Conservation (phyloP, 2,329 filamentous ascomycete genomes). For the Leptographium flavum region DNA sequence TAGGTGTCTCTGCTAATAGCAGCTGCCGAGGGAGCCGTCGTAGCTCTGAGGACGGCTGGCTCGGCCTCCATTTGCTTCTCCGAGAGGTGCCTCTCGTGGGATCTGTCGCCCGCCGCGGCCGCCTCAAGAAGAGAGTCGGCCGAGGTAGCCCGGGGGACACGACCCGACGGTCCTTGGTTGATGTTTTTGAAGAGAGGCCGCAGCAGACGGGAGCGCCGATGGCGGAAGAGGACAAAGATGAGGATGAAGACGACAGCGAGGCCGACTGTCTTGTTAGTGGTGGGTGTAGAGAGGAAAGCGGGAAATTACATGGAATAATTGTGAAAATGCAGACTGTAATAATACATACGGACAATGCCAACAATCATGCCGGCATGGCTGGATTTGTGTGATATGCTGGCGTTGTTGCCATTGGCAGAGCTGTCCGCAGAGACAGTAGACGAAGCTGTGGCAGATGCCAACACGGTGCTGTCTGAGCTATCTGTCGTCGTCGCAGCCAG, state of each 20-base stretch:
- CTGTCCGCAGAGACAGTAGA: background rate
- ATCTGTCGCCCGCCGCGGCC: background rate
- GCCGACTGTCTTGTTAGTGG: background rate
- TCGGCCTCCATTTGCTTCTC: background rate
- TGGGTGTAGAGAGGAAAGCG: background rate
- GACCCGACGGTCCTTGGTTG: too few species aligned
- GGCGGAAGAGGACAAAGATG: slow-evolving; percentile 3
- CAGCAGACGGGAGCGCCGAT: slow-evolving; percentile 3
- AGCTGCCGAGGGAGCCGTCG: background rate
- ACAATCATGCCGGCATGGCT: slow-evolving; percentile 4
- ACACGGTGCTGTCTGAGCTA: background rate
- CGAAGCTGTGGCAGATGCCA: background rate
- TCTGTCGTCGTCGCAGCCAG: background rate
- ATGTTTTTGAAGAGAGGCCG: background rate
- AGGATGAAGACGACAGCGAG: background rate
- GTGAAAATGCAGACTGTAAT: too few species aligned
- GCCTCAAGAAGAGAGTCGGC: background rate
- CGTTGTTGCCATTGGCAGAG: background rate
- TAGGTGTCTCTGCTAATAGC: background rate
- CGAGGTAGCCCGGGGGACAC: background rate
- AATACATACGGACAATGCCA: slow-evolving; percentile 2
- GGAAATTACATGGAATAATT: too few species aligned
- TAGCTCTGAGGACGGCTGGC: background rate
- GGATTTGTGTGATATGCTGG: background rate
- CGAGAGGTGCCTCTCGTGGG: background rate